A percentile compares a stretch with the other conserved stretches of the same genome.
Conservation (phyloP, 805 yeast genomes). For the Scheffersomyces spartinae region DNA sequence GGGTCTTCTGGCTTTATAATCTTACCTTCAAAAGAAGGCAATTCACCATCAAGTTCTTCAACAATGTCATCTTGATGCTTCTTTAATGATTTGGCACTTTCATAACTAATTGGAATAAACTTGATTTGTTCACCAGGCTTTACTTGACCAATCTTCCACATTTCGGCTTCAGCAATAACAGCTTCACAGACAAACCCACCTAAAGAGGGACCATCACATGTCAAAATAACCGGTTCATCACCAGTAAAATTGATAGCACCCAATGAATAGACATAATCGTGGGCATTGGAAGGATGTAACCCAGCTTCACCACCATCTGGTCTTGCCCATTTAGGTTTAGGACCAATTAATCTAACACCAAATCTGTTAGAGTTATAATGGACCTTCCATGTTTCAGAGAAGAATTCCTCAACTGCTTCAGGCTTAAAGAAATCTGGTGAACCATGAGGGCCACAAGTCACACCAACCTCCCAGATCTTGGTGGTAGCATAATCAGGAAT, state of each 20-base stretch:
- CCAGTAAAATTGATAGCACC: slow-evolving; percentile 98
- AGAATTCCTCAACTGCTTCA: slow-evolving; percentile 68
- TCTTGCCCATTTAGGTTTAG: slow-evolving; percentile 96
- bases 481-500: slow-evolving; percentile 44
- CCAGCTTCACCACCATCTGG: slow-evolving; percentile 97
- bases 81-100: slow-evolving; percentile 56
- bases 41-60: slow-evolving; percentile 30
- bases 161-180: slow-evolving; percentile 88
- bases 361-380: slow-evolving; percentile 96
- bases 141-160: slow-evolving; percentile 98
- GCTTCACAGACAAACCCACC: slow-evolving; percentile 98
- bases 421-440: slow-evolving; percentile 85
- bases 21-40: slow-evolving; percentile 19
- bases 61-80: slow-evolving; percentile 46
- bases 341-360: slow-evolving; percentile 90
- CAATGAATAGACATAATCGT: slow-evolving; percentile 90
- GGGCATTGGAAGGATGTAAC: slow-evolving; percentile 96
- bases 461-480: slow-evolving; percentile 75
- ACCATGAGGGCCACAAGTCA: slow-evolving; percentile 96
- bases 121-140: slow-evolving; percentile 84
- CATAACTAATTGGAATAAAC: slow-evolving; percentile 68
- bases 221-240: slow-evolving; percentile 93
- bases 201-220: slow-evolving; percentile 95
- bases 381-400: slow-evolving; percentile 76
- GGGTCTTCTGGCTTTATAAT: slow-evolving; percentile 49